phyloP scores from a whole-genome alignment of 2,329 filamentous ascomycete species.

The Fusarium protoensiforme region DNA sequence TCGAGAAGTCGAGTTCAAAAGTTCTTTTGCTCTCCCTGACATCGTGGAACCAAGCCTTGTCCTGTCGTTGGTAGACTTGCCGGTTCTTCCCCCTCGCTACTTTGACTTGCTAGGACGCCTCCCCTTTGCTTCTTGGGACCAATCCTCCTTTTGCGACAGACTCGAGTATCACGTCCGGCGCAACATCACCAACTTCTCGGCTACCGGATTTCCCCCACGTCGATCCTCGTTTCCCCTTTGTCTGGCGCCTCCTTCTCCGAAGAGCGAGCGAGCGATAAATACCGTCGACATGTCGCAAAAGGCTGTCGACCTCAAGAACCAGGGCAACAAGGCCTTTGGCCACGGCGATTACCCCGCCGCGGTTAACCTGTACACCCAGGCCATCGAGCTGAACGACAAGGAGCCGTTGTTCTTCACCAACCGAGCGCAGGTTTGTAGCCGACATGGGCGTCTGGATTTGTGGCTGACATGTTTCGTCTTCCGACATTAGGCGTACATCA shows the following conservation, averaged over 20 bases:
- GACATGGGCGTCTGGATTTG: constrained; percentile 47
- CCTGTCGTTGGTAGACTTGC: constrained; percentile 19
- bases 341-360: constrained; percentile 87
- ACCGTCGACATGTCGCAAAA: constrained; percentile 63
- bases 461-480: constrained; percentile 54
- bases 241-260: background rate
- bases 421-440: constrained; percentile 81
- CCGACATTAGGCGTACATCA: constrained; percentile 81
- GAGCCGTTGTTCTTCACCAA: constrained; percentile 95
- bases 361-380: constrained; percentile 85
- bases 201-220: constrained; percentile 27
- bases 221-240: constrained; percentile 7
- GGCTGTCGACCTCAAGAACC: constrained; percentile 87
- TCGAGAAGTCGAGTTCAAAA: constrained; percentile 32
- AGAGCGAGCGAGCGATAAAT: constrained; percentile 4
- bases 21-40: constrained; percentile 35
- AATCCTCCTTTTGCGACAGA: constrained; percentile 21
- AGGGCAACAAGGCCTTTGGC: constrained; percentile 94
- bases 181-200: constrained; percentile 33
- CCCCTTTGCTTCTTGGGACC: background rate
- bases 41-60: constrained; percentile 36
- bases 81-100: constrained; percentile 17
- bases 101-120: constrained; percentile 7
- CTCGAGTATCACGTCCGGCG: constrained; percentile 34
- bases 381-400: constrained; percentile 84